These are phyloP conservation scores for Acanthamoeba quina DNA, from an alignment of 208 protist genomes.

Conservation along the genomic window DNA sequence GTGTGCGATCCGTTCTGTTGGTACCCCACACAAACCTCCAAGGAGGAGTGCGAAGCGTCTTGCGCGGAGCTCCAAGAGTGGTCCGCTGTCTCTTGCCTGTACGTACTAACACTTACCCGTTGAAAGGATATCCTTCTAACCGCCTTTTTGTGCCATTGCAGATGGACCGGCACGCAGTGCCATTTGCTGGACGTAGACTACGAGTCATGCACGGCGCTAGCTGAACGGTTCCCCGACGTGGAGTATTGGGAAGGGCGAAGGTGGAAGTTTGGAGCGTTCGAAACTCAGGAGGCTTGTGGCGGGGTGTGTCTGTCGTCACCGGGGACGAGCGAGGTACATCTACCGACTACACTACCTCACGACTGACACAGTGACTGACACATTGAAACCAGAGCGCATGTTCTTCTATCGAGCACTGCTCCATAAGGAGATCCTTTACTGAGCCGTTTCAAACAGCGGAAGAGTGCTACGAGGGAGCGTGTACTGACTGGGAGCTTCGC, in stretches of 20 bases:
- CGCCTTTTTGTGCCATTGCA: not conserved
- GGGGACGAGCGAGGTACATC: not conserved
- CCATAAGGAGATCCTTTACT: no score
- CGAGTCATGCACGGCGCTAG: not conserved
- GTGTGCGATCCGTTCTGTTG: constrained; percentile 20
- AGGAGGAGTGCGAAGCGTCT: not conserved
- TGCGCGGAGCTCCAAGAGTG: no score
- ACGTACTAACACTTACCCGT: no score
- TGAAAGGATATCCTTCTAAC: no score
- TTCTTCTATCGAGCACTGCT: no score
- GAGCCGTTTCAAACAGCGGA: no score
- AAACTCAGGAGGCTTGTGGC: not conserved
- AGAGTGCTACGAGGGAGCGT: no score
- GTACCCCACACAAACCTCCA: not conserved
- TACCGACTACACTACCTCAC: no score
- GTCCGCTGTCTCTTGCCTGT: no score
- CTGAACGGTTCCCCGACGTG: not conserved
- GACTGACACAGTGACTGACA: no score
- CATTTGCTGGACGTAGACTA: not conserved
- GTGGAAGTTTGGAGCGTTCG: not conserved
- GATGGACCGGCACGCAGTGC: not conserved
- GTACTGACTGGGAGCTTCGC: no score
- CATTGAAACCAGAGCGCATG: no score
- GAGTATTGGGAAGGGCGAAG: constrained; percentile 8
- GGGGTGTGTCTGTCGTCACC: not conserved